A percentile compares a stretch with the other conserved stretches of the same genome.
Conservation (phyloP, 345 rosid genomes). For the Populus tremula region DNA sequence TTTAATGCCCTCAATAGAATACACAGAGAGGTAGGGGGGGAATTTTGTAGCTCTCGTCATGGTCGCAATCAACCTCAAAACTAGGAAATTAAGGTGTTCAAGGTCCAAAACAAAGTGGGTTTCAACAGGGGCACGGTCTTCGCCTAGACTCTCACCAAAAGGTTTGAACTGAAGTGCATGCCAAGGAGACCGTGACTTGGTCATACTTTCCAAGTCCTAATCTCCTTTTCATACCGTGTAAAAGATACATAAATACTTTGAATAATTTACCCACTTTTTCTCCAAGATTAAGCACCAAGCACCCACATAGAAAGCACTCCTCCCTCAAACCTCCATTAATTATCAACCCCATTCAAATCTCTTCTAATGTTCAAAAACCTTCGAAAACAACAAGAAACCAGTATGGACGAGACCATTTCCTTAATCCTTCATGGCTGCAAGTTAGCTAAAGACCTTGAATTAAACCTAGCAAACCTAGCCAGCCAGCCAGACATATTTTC, state of each 20-base stretch:
- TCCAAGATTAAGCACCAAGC: not conserved
- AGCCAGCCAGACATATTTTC: conserved; percentile 32
- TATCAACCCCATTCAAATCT: not conserved
- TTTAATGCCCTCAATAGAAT: no score
- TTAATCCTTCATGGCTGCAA: conserved; percentile 45
- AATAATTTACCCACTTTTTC: not conserved
- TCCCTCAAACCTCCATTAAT: not conserved
- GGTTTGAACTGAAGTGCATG: not conserved
- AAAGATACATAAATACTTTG: conserved; percentile 17
- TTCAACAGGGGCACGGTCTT: conserved; percentile 3
- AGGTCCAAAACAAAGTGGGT: not conserved
- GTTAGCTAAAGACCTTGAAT: conserved; percentile 49
- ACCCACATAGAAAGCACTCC: conserved; percentile 4
- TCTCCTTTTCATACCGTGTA: conserved; percentile 4
- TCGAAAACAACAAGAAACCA: not conserved
- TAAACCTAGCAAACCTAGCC: conserved; percentile 30
- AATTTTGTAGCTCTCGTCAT: not conserved
- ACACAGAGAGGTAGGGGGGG: not conserved
- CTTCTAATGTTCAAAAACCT: not conserved
- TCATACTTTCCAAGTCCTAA: conserved; percentile 10
- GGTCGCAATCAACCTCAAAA: conserved; percentile 7
- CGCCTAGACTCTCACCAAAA: conserved; percentile 4
- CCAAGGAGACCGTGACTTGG: conserved; percentile 22
- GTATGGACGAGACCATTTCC: conserved; percentile 44
- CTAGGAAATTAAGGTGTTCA: not conserved